A percentile compares a stretch with the other conserved stretches of the same genome.
These are phyloP conservation scores for Leccinum boreale DNA, from an alignment of 768 basidiomycete species.

Conservation along the genomic window DNA sequence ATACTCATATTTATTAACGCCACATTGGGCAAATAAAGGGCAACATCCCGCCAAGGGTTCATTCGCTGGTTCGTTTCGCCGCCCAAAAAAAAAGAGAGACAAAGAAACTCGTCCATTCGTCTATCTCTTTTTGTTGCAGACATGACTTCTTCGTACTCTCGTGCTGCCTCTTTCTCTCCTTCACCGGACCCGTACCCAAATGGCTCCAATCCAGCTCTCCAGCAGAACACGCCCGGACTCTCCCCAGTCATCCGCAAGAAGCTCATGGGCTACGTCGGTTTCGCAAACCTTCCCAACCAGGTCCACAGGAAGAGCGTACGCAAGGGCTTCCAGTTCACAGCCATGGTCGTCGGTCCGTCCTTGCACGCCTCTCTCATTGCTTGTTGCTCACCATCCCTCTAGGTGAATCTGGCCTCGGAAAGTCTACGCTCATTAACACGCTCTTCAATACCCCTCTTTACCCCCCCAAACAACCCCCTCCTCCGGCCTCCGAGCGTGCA, in stretches of 20 bases:
- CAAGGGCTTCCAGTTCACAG: slow-evolving; percentile 98
- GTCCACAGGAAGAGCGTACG: slow-evolving; percentile 97
- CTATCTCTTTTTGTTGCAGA: slow-evolving; percentile 24
- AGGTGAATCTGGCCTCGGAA: slow-evolving; percentile 98
- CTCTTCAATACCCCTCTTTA: slow-evolving; percentile 97
- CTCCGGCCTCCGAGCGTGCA: slow-evolving; percentile 81
- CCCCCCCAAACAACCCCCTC: slow-evolving; percentile 78
- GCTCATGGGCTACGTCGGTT: slow-evolving; percentile 92
- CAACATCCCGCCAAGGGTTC: slow-evolving; percentile 24
- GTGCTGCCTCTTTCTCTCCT: slow-evolving; percentile 54
- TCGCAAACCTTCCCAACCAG: slow-evolving; percentile 98
- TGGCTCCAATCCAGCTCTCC: slow-evolving; percentile 62
- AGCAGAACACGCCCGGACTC: slow-evolving; percentile 29
- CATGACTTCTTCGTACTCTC: slow-evolving; percentile 75
- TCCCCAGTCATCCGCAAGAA: slow-evolving; percentile 73
- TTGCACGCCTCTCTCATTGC: background rate
- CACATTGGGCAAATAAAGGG: slow-evolving; percentile 36
- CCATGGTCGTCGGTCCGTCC: slow-evolving; percentile 96
- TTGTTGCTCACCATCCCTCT: slow-evolving; percentile 3
- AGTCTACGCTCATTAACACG: slow-evolving; percentile 98
- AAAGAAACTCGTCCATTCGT: slow-evolving; percentile 36
- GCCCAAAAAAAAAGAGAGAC: slow-evolving; percentile 47
- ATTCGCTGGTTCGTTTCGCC: slow-evolving; percentile 36
- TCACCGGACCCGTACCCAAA: slow-evolving; percentile 58
- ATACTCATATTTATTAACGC: slow-evolving; percentile 33